Percentiles rank a stretch among this genome's conserved stretches.
Evolutionary conservation across 306 rosid species (phyloP).

Genomic region (Acmispon strigosus): DNA sequence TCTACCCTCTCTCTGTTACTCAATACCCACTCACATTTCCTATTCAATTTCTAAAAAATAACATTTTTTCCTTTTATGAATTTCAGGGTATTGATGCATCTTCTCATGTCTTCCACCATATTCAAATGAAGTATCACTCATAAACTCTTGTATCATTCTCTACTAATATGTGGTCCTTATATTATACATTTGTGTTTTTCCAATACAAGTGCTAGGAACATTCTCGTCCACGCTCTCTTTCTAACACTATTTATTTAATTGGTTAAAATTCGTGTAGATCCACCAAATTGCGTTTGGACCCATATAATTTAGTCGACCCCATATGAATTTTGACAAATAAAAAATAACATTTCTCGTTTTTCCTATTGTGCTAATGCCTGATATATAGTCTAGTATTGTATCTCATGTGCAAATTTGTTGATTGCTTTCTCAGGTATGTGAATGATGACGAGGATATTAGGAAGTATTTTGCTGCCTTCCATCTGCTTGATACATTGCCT

Average conservation of each 20-base stretch:
- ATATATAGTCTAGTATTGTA: too few species aligned
- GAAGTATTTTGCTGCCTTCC: constrained; percentile 88
- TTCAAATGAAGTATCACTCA: constrained; percentile 63
- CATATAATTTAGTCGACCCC: too few species aligned
- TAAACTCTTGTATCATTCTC: background rate
- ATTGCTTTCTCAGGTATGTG: constrained; percentile 42
- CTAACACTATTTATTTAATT: too few species aligned
- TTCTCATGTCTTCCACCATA: constrained; percentile 50
- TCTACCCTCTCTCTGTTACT: background rate
- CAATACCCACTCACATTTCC: background rate
- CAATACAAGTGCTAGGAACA: too few species aligned
- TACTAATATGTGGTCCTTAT: background rate
- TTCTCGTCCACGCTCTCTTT: too few species aligned
- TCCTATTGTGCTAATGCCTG: too few species aligned
- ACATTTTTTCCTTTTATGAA: background rate
- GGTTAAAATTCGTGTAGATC: too few species aligned
- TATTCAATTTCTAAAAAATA: background rate
- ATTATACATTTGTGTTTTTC: background rate
- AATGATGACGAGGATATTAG: constrained; percentile 71
- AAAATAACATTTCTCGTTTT: too few species aligned
- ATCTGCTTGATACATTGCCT: constrained; percentile 56
- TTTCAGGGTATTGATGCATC: constrained; percentile 68
- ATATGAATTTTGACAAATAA: too few species aligned
- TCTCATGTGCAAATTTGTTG: background rate
- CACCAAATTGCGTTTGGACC: too few species aligned